Base-by-base conservation (phyloP, 176 grass and related monocot species). In the Puya raimondii region DNA sequence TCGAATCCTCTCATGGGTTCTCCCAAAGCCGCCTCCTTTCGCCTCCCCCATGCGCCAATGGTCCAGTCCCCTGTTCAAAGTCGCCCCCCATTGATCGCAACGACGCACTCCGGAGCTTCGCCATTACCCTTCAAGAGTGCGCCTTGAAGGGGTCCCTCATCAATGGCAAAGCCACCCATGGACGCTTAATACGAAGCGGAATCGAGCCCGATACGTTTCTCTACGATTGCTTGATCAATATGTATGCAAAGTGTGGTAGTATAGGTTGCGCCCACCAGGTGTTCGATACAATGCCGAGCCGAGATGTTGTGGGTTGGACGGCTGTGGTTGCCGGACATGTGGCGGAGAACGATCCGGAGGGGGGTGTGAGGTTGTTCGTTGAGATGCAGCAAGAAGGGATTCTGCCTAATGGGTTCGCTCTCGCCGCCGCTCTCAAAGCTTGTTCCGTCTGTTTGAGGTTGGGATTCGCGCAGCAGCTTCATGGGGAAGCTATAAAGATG, bases 231-330 rank as follows among this genome's bases (percentile, higher is more conserved):
- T 71, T 72, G 48, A 74, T 78, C 47, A 54, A 67, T 58, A 27
- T 53, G 70, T 74, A 50, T 7, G 71, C 72, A n/a, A 70, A 65
- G 64, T 75, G 67, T 10, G 70, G 65, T 23, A 29, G 69, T 49
- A 47, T 83, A 1, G 12, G 6, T 10, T 27, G 51, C 14, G 83
- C 74, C 33, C 71, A 47, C 48, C 74, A 6, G 11, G 16, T 83
- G 84, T 86, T 91, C 50, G 88, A 84, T 15, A 54, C 27, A 59
- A 84, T 78, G 88, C 88, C 80, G 50, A 72, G 72, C 10, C 25
- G 80, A 22, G 77, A 74, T 52, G 53, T 83, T 57, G 67, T 72
- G 18, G 77, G 64, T 16, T 67, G 73, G 80, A 80, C 65, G 20
- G n/a, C 76, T 49, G 51, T 78, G 52, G 47, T 88, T 9, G 69